Evolutionary conservation across 768 basidiomycete species (phyloP).

Genomic region (Auricularia cornea): DNA sequence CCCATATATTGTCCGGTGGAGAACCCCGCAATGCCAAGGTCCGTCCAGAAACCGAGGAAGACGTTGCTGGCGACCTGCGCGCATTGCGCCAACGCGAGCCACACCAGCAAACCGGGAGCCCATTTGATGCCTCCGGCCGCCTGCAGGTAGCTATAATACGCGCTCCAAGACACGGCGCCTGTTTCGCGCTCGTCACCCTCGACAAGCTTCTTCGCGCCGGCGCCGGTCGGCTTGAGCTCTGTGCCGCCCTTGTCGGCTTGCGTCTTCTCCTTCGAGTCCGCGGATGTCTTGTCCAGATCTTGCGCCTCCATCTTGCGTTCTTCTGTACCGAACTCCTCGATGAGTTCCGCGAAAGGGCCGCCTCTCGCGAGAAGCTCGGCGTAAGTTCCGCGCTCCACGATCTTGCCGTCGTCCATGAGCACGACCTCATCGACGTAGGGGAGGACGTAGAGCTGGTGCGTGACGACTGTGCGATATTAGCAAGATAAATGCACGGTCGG

Average conservation of each 20-base stretch:
- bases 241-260: constrained; percentile 11
- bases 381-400: constrained; percentile 58
- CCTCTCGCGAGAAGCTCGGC: constrained; percentile 39
- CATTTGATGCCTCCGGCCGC: constrained; percentile 42
- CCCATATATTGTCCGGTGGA: constrained; percentile 61
- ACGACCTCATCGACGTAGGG: constrained; percentile 57
- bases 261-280: constrained; percentile 12
- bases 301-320: constrained; percentile 16
- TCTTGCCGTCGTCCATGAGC: constrained; percentile 48
- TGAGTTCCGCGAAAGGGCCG: constrained; percentile 39
- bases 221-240: constrained; percentile 19
- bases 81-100: constrained; percentile 41
- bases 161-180: constrained; percentile 42
- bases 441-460: constrained; percentile 48
- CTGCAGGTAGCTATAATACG: constrained; percentile 41
- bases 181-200: constrained; percentile 49
- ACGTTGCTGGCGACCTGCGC: constrained; percentile 57
- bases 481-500: no score
- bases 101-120: constrained; percentile 33
- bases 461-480: constrained; percentile 38
- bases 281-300: constrained; percentile 20
- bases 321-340: constrained; percentile 48
- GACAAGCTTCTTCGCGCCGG: constrained; percentile 22
- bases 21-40: constrained; percentile 43
- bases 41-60: constrained; percentile 70